These are phyloP conservation scores for Setomelanomma holmii DNA, from an alignment of 2,329 filamentous ascomycete species.

Conservation along the genomic window DNA sequence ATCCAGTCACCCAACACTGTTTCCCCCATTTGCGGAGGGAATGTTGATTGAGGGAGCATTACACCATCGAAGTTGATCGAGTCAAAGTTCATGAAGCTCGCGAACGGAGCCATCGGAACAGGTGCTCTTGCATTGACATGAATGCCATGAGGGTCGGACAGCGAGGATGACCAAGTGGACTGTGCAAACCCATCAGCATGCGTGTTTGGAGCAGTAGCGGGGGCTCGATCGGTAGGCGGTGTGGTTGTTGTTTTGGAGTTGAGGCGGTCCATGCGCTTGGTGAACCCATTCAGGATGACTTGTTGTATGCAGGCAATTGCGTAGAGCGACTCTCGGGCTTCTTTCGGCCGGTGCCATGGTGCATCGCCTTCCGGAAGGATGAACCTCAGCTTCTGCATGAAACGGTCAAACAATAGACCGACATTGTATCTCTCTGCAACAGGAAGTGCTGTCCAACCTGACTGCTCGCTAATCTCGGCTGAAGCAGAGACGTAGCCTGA, in stretches of 20 bases:
- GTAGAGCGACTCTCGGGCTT: slow-evolving; percentile 18
- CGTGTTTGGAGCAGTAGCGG: background rate
- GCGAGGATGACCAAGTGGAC: background rate
- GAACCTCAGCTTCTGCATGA: slow-evolving; percentile 25
- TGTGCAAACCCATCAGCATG: background rate
- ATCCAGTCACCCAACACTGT: slow-evolving; percentile 21
- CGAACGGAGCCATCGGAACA: slow-evolving; percentile 10
- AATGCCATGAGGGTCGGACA: background rate
- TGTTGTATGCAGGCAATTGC: slow-evolving; percentile 21
- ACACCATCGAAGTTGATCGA: slow-evolving; percentile 27
- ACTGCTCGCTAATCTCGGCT: background rate
- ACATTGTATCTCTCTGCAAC: slow-evolving; percentile 24
- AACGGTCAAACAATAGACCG: slow-evolving; percentile 17
- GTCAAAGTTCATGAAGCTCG: slow-evolving; percentile 19
- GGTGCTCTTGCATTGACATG: background rate
- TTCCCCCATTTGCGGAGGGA: background rate
- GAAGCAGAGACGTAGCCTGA: background rate
- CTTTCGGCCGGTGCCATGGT: slow-evolving; percentile 5
- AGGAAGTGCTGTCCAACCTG: slow-evolving; percentile 21
- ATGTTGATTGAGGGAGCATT: slow-evolving; percentile 3
- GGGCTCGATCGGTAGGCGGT: no score
- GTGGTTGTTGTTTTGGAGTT: background rate
- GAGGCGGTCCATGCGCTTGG: slow-evolving; percentile 21
- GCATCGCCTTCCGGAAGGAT: slow-evolving; percentile 10
- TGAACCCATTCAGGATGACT: slow-evolving; percentile 21